phyloP scores from a whole-genome alignment of 108 stramenopile species.

The Nitzschia putrida region DNA sequence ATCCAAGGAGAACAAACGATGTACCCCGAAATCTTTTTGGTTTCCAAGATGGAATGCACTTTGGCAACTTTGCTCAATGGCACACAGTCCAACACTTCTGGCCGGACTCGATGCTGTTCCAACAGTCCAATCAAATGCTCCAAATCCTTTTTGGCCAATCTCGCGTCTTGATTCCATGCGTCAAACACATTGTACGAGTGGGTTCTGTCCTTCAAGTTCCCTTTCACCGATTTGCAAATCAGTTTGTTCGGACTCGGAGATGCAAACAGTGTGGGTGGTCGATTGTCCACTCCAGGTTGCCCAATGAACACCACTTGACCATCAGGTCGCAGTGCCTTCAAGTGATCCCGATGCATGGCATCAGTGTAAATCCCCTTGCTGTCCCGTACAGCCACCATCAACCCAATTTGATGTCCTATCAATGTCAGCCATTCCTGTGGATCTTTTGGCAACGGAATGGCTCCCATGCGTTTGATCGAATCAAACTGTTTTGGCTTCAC shows the following conservation, averaged over 20 bases:
- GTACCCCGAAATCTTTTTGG: slow-evolving; percentile 35
- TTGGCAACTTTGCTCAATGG: slow-evolving; percentile 66
- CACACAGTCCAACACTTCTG: slow-evolving; percentile 56
- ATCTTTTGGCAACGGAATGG: slow-evolving; percentile 46
- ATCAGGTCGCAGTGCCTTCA: slow-evolving; percentile 35
- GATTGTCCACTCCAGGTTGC: slow-evolving; percentile 25
- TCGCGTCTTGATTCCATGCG: slow-evolving; percentile 52
- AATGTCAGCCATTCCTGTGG: slow-evolving; percentile 60
- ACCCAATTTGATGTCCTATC: slow-evolving; percentile 52
- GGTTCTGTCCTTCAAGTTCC: slow-evolving; percentile 34
- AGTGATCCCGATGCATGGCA: slow-evolving; percentile 35
- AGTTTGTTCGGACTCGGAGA: slow-evolving; percentile 27
- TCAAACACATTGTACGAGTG: slow-evolving; percentile 52
- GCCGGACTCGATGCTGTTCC: slow-evolving; percentile 44
- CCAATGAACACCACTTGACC: slow-evolving; percentile 44
- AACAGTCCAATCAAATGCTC: slow-evolving; percentile 61
- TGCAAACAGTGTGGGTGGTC: not conserved
- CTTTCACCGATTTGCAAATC: slow-evolving; percentile 24
- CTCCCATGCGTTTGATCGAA: slow-evolving; percentile 43
- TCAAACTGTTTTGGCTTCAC: slow-evolving; percentile 45
- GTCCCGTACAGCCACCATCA: slow-evolving; percentile 44
- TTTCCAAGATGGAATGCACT: slow-evolving; percentile 53
- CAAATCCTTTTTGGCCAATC: slow-evolving; percentile 58
- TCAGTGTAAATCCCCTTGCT: slow-evolving; percentile 22
- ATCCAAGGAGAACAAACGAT: slow-evolving; percentile 60